phyloP scores from a whole-genome alignment of 1,284 basidiomycete species.

The Cutaneotrichosporon mucoides region DNA sequence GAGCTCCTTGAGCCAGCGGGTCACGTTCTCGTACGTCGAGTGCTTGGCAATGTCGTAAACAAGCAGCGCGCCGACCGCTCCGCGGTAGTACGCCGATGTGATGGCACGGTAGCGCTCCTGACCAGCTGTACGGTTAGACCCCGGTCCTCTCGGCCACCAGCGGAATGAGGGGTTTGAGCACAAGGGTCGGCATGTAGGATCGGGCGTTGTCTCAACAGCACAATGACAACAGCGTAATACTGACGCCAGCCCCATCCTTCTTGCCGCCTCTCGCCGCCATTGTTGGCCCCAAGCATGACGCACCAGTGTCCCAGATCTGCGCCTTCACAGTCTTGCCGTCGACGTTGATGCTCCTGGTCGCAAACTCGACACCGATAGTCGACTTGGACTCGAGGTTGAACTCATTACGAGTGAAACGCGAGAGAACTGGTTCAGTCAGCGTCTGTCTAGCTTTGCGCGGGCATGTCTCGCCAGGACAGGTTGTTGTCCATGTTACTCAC shows the following conservation, averaged over 20 bases:
- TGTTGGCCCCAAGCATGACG: slow-evolving; percentile 26
- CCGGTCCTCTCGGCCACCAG: no score
- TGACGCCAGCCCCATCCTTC: no score
- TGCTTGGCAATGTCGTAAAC: slow-evolving; percentile 96
- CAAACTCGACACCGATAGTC: slow-evolving; percentile 99
- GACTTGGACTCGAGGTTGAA: slow-evolving; percentile 99
- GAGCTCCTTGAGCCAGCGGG: slow-evolving; percentile 97
- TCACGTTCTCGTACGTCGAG: slow-evolving; percentile 91
- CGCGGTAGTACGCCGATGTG: slow-evolving; percentile 98
- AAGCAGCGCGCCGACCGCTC: slow-evolving; percentile 87
- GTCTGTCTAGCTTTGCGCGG: not conserved
- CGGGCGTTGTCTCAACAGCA: no score
- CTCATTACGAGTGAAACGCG: slow-evolving; percentile 98
- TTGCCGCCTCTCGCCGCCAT: not conserved
- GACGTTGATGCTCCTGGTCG: slow-evolving; percentile 89
- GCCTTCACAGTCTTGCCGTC: slow-evolving; percentile 98
- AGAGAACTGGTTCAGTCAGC: slow-evolving; percentile 48
- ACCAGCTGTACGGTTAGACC: slow-evolving; percentile 61
- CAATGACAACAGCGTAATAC: no score
- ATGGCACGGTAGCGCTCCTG: slow-evolving; percentile 99
- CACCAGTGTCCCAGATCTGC: slow-evolving; percentile 99
- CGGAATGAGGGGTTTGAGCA: not conserved
- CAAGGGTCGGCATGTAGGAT: not conserved
- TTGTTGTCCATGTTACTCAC: slow-evolving; percentile 30
- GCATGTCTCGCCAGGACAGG: not conserved